Base-by-base conservation (phyloP, 805 yeast species). In the Yarrowia sp. region DNA sequence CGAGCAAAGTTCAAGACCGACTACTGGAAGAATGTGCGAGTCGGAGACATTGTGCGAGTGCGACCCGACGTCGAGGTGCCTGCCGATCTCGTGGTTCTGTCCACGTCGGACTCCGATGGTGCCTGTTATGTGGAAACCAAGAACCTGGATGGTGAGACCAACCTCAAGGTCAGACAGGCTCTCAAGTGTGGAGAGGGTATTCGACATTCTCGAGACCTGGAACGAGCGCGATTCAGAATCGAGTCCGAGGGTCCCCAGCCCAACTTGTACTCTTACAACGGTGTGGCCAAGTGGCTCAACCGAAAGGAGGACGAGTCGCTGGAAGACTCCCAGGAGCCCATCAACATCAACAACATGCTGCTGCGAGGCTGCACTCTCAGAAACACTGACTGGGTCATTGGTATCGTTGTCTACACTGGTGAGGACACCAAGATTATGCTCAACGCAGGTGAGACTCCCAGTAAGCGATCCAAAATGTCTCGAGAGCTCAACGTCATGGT, bases 371-470 rank as follows among this genome's bases (percentile, higher is more conserved):
- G 89, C 55, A 82, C 89, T 12, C 77, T 90, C 69, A 81, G 95
- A 75, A 90, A 90, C 77, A 89, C 94, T 2, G 84, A 85, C 69
- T 91, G 93, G 92, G 90, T 82, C 3, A 80, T 90, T 65, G 92
- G 94, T 17, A 76, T 86, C 33, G 93, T 87, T 3, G 79, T 88
- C 20, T 89, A 87, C 75, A 90, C 96, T 2, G 96, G 96, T 63
- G 75, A 77, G 34, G 95, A 90, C 71, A 83, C 94, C 8, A 91
- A 90, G 77, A 88, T 90, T 70, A 87, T 90, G 90, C 79, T 90
- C 69, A 90, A 91, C 75, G 84, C 94, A 2, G 96, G 96, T 66
- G 81, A 85, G 33, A 90, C 96, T 0, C 96, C 96, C 10, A 87
- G 89, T 2, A 90, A 90, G 75, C 83, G 85, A 44, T 86, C 91